phyloP scores from a whole-genome alignment of 805 yeast species.

The Spathaspora gorwiae region DNA sequence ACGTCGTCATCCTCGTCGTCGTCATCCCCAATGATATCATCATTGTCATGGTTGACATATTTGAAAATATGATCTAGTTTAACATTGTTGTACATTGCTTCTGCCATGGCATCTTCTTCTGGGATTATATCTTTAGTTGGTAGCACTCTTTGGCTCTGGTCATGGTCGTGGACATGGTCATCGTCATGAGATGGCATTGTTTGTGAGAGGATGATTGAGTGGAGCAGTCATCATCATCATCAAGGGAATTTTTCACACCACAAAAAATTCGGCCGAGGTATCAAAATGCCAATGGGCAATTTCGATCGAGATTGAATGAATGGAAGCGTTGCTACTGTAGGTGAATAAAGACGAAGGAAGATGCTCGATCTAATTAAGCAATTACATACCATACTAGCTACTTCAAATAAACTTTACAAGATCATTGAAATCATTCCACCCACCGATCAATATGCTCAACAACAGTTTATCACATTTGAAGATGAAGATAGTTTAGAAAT shows the following conservation, averaged over 20 bases:
- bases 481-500: constrained; percentile 20
- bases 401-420: constrained; percentile 2
- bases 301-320: too few species aligned
- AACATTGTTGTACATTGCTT: constrained; percentile 25
- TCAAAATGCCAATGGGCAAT: too few species aligned
- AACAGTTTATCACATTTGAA: neutral
- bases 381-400: neutral
- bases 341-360: neutral
- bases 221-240: too few species aligned
- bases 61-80: constrained; percentile 21
- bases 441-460: neutral
- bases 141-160: neutral
- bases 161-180: neutral
- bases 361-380: neutral
- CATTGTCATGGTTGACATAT: constrained; percentile 2
- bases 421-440: constrained; percentile 5
- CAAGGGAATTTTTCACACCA: too few species aligned
- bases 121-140: constrained; percentile 14
- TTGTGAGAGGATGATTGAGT: too few species aligned
- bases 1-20: constrained; percentile 1
- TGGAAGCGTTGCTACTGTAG: too few species aligned
- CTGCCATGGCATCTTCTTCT: constrained; percentile 27
- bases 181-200: neutral
- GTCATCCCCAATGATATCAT: constrained; percentile 1
- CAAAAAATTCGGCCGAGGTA: too few species aligned